Base-by-base conservation (phyloP, 2,329 filamentous ascomycete genomes). In the Gnomoniopsis sp. region DNA sequence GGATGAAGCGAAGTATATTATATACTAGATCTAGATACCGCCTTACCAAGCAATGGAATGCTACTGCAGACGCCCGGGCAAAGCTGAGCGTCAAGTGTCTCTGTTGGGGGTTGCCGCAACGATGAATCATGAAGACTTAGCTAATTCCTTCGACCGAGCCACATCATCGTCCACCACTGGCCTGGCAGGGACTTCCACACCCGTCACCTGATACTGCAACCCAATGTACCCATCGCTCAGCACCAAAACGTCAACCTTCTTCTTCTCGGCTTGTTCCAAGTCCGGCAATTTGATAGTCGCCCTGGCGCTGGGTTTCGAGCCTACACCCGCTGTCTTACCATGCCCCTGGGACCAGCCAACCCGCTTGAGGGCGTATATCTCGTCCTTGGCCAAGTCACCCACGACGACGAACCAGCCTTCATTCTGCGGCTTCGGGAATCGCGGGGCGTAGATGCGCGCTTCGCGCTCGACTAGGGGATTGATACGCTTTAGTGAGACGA, bases 361-460 rank as follows among this genome's bases (percentile, higher is more conserved):
- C 33, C 95, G 81, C 80, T 96, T 98, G 63, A 99, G 79, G 2
- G 89, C 93, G 3, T 96, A 74, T 43, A 98, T 81, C 65, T 97
- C 91, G 60, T 93, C 91, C 7, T 75, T 82, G 0, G 77, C 77
- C 2, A 83, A 68, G 65, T 89, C 86, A 7, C 86, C 88, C 0
- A 96, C 81, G 22, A 98, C 70, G 15, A 95, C 84, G 72, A 99
- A 98, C 83, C 88, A 98, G 0, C 93, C 93, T 69, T 99, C 95
- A 0, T 87, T 95, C 73, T 99, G 95, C 17, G 92, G 87, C 74
- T 99, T 99, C 1, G 93, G 93, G 75, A 96, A 98, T 22, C 84
- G 83, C 2, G 96, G 93, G 0, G 95, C 91, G 67, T 88, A 96
- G 69, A 97, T 89, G 61, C 88, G 84, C 51, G 84, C 87, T 1